A percentile compares a stretch with the other conserved stretches of the same genome.
Evolutionary conservation across 805 yeast species (phyloP).

Genomic region (Lipomyces sp.): DNA sequence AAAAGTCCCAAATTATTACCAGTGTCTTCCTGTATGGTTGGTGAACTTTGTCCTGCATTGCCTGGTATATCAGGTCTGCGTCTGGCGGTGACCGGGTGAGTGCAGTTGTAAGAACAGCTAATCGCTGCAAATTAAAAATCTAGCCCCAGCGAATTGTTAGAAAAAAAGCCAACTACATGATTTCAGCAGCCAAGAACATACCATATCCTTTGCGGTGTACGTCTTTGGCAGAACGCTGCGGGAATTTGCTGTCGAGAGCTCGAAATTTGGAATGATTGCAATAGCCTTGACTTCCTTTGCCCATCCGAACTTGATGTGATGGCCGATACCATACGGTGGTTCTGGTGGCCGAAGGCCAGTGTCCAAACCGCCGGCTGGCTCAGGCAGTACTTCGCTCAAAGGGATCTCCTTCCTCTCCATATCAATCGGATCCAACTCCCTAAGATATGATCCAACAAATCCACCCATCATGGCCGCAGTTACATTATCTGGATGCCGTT

Average conservation of each 20-base stretch:
- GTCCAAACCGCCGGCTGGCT: slow-evolving; percentile 70
- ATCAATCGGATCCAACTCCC: slow-evolving; percentile 76
- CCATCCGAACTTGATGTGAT: slow-evolving; percentile 85
- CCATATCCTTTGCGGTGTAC: slow-evolving; percentile 75
- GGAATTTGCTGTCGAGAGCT: slow-evolving; percentile 88
- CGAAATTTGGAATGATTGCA: slow-evolving; percentile 91
- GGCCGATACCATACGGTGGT: slow-evolving; percentile 88
- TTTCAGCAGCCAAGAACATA: slow-evolving; percentile 2
- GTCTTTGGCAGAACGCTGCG: slow-evolving; percentile 86
- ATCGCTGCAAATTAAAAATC: slow-evolving; percentile 89
- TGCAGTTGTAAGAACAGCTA: slow-evolving; percentile 91
- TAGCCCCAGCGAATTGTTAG: not conserved
- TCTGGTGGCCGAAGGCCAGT: slow-evolving; percentile 72
- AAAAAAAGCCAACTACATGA: not conserved
- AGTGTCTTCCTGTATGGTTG: slow-evolving; percentile 94
- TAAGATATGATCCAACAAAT: slow-evolving; percentile 91
- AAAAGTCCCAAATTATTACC: slow-evolving; percentile 5
- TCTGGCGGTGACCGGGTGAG: slow-evolving; percentile 84
- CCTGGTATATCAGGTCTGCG: slow-evolving; percentile 80
- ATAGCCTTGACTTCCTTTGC: slow-evolving; percentile 80
- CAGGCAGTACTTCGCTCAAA: slow-evolving; percentile 80
- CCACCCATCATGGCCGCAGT: slow-evolving; percentile 99
- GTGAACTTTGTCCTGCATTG: slow-evolving; percentile 96
- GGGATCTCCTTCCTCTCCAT: slow-evolving; percentile 80
- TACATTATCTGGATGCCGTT: slow-evolving; percentile 97